Percentiles rank a stretch among this genome's conserved stretches.
These are phyloP conservation scores for Periconia sp. DNA, from an alignment of 2,329 filamentous ascomycete genomes.

Conservation along the genomic window DNA sequence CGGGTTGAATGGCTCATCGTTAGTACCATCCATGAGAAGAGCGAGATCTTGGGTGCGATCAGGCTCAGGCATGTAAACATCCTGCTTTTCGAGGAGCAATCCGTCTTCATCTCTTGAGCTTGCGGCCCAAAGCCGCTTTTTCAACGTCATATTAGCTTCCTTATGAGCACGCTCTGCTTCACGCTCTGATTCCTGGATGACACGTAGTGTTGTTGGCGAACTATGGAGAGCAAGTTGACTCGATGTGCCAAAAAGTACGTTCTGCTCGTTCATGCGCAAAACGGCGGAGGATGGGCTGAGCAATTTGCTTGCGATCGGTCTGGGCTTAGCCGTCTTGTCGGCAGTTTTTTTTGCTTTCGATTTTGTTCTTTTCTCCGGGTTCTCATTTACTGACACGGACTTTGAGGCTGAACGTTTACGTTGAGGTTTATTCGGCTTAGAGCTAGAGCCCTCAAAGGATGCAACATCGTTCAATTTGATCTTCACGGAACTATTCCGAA, in stretches of 20 bases:
- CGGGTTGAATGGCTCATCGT: constrained; percentile 16
- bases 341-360: constrained; percentile 31
- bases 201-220: constrained; percentile 42
- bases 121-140: constrained; percentile 38
- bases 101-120: constrained; percentile 41
- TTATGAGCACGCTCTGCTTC: constrained; percentile 16
- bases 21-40: constrained; percentile 29
- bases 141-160: constrained; percentile 25
- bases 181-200: constrained; percentile 45
- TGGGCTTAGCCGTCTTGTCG: constrained; percentile 34
- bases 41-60: constrained; percentile 39
- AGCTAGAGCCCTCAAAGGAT: too few relatives aligned
- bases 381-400: constrained; percentile 21
- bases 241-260: constrained; percentile 49
- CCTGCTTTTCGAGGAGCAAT: constrained; percentile 31
- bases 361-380: constrained; percentile 3
- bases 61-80: constrained; percentile 36
- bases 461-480: constrained; percentile 39
- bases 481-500: constrained; percentile 17
- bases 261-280: constrained; percentile 34
- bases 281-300: constrained; percentile 43
- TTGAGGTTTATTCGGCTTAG: constrained; percentile 17
- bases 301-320: constrained; percentile 39
- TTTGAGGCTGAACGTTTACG: constrained; percentile 31
- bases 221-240: constrained; percentile 48